These are phyloP conservation scores for Physcomitrium patens DNA, from an alignment of 225 moss, liverwort and hornwort genomes.

Conservation along the genomic window DNA sequence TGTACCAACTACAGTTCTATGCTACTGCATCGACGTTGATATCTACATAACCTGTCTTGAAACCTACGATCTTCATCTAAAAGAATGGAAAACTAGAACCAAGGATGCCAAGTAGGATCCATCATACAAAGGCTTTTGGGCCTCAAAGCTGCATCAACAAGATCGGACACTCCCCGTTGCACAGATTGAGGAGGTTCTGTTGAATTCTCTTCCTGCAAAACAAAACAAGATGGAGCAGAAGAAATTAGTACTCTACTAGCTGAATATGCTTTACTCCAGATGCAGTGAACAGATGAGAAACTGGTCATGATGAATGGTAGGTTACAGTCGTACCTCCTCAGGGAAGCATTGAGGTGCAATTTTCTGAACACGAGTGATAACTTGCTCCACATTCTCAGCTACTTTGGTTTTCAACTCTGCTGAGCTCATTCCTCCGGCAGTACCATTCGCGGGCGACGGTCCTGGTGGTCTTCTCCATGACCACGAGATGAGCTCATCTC, in stretches of 20 bases:
- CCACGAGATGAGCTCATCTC: conserved; percentile 99
- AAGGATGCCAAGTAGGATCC: conserved; percentile 99
- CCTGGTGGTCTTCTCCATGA: conserved; percentile 94
- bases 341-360: conserved; percentile 95
- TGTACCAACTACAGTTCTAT: conserved; percentile 33
- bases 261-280: conserved; percentile 16
- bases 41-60: conserved; percentile 40
- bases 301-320: not conserved
- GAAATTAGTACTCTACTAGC: conserved; percentile 18
- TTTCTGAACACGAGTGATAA: conserved; percentile 75
- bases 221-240: not conserved
- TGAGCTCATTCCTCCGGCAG: conserved; percentile 83
- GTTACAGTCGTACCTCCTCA: conserved; percentile 69
- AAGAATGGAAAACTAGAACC: conserved; percentile 65
- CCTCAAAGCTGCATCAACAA: conserved; percentile 96
- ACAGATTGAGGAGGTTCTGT: conserved; percentile 88
- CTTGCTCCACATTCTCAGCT: conserved; percentile 85
- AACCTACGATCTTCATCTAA: conserved; percentile 3
- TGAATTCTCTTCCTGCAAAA: conserved; percentile 77
- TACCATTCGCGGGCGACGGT: conserved; percentile 64
- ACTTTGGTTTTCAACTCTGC: conserved; percentile 91
- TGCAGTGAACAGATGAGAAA: conserved; percentile 5
- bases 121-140: conserved; percentile 99
- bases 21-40: conserved; percentile 33
- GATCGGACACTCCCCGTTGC: conserved; percentile 92